Base-by-base conservation (phyloP, 208 protist genomes). In the Trypanosoma cruzi region DNA sequence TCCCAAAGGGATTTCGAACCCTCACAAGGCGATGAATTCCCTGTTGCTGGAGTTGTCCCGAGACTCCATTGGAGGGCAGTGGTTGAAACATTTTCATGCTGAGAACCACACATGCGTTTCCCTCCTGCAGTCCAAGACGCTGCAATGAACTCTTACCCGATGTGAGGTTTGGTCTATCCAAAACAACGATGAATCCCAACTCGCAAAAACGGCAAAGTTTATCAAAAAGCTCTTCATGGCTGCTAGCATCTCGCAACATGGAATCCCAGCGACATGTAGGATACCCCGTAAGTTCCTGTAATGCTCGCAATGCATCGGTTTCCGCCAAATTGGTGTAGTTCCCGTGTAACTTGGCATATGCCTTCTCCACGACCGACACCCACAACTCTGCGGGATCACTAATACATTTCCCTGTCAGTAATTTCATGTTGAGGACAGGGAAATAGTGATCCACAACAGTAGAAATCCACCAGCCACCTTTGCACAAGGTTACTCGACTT, bases 401-500 rank as follows among this genome's bases (percentile, higher is more conserved):
- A n/a, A 80, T 80, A 54, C 73, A 76, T 59, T 79, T 77, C 26
- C 73, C 77, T 2, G 63, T 71, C 2, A 87, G 73, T 20, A 46
- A 34, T 28, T 40, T 22, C 36, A 48, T 49, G 29, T 58, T 67
- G 28, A 60, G n/a, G 0, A 65, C 61, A 10, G 90, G 90, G 22
- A 96, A 64, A 75, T 92, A 94, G 73, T 94, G 81, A 67, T 96
- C 92, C 29, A 96, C 92, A 26, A 93, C 66, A n/a, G 94, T 71
- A 59, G 58, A 85, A 11, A 65, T 75, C 89, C 92, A 96, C 88
- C 88, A 93, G 20, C 92, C 89, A 58, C 86, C 82, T 60, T 89
- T 88, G 80, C 86, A 93, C 24, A 96, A 4, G 20, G 77, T 80
- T 14, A 95, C 87, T 34, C 88, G 84, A 68, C 84, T 94, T 11